Conservation (phyloP, 1,139 yeast genomes). For the Geotrichum carabidarum region DNA sequence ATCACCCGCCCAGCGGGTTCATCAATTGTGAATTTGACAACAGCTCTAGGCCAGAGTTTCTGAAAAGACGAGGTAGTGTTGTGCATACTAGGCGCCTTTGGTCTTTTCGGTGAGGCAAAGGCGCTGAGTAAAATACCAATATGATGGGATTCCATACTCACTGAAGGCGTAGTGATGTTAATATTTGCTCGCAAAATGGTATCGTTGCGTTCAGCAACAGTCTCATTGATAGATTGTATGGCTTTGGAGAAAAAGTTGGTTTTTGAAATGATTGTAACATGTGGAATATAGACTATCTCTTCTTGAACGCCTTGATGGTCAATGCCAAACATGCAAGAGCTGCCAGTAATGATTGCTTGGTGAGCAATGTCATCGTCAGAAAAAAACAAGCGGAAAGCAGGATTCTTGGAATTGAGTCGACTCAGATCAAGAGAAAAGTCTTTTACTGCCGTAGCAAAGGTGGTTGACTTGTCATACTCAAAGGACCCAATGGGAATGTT, state of each 20-base stretch:
- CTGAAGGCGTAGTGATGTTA: constrained; percentile 38
- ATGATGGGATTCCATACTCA: constrained; percentile 37
- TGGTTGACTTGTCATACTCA: neutral
- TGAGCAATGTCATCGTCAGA: constrained; percentile 38
- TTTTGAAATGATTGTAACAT: constrained; percentile 37
- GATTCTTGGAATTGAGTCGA: constrained; percentile 38
- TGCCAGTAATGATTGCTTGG: constrained; percentile 39
- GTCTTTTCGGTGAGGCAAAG: constrained; percentile 9
- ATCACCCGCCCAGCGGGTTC: constrained; percentile 40
- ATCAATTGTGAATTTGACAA: constrained; percentile 35
- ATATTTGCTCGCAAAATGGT: constrained; percentile 34
- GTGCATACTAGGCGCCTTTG: neutral
- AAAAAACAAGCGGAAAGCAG: constrained; percentile 40
- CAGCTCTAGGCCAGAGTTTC: constrained; percentile 35
- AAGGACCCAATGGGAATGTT: constrained; percentile 22
- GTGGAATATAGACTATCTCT: constrained; percentile 40
- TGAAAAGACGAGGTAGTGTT: constrained; percentile 23
- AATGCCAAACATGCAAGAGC: constrained; percentile 38
- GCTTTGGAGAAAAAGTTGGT: constrained; percentile 39
- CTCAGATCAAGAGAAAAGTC: constrained; percentile 39
- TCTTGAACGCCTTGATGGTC: constrained; percentile 33
- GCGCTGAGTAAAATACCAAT: constrained; percentile 31
- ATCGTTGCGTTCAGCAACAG: constrained; percentile 27
- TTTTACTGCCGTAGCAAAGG: constrained; percentile 34
- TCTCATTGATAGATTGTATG: constrained; percentile 27